Evolutionary conservation across 83 land plant species (phyloP), one percentile per base, ranked within the genome.

Genomic region (Diphasiastrum complanatum): DNA sequence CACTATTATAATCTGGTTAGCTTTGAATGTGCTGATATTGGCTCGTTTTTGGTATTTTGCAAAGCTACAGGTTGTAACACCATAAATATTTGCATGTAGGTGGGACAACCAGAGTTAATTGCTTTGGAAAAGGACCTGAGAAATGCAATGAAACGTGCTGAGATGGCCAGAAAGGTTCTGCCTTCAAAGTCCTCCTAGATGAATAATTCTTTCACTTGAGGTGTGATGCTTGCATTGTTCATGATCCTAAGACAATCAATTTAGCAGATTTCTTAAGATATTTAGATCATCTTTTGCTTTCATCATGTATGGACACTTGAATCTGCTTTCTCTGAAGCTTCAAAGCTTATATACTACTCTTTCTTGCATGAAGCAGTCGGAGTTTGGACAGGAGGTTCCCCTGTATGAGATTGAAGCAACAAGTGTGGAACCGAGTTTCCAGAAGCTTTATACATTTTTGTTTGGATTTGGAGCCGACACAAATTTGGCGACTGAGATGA

Each of bases 351-450:
- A 18, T 22, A 32, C 26, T 43, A 69, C 19, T 34, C 35, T 11
- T 20, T 45, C 45, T 46, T 35, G 10, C 27, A 34, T 31, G 68
- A 48, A 61, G 50, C 66, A 92, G 98, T 68, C 67, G 63, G 91
- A 85, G 40, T 83, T 69, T 81, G 99, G 96, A 60, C 81, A 66
- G 50, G 89, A 83, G 68, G 80, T 89, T 31, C 92, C 96, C 18
- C 38, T 83, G 33, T 89, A 77, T 71, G 92, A 89, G 48, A 85
- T 95, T 27, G 96, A 95, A 41, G 99, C 96, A 56, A 80, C 84
- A 12, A 27, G 40, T 4, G 81, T 95, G 31, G 97, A 95, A 64
- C 81, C 83, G 36, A 65, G 75, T 8, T 86, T 95, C 57, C 74
- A 89, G 70, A 65, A 60, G 59, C 73, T 86, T 5, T 95, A 95